Base-by-base conservation (phyloP, 2,329 filamentous ascomycete genomes). In the Fusarium anguioides region DNA sequence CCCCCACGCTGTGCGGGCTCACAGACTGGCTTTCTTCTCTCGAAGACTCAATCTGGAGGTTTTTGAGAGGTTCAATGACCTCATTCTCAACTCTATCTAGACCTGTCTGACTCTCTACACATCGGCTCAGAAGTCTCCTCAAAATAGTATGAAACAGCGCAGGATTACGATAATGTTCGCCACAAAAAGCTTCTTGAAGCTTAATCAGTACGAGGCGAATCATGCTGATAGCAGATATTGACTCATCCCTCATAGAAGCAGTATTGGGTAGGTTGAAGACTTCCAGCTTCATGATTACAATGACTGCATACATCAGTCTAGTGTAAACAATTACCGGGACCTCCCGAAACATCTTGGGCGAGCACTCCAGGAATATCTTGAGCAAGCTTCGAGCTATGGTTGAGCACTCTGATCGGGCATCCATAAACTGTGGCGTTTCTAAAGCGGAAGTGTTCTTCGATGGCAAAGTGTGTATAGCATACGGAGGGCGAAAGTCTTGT, bases 401-500 rank as follows among this genome's bases (percentile, higher is more conserved):
- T 33, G 12, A 33, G 15, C 31, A 33, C 15, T n/a, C 9, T n/a
- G 31, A n/a, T 9, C 31, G 31, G 8, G 31, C 31, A n/a, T 33
- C 31, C 7, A 33, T 33, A 33, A 33, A 33, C 31, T 8, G 15
- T 17, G 31, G 31, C 15, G 31, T 33, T 15, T 33, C 31, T 33
- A 33, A 17, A 33, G 31, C n/a, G 15, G n/a, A 8, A 33, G 7
- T 6, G 6, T 53, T 39, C 5, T 26, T 40, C 1, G 37, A 23
- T 1, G 60, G 42, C 1, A 52, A 11, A 0, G 47, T 47, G 7
- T 44, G 55, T 18, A 66, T 64, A 6, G 39, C 44, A 14, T 66
- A 64, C 0, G 64, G 64, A 1, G 64, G 64, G 1, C 64, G 60
- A 17, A 66, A 66, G 27, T 64, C 60, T 18, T 56, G 37, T 6